phyloP scores from a whole-genome alignment of 306 rosid genomes.

The Leucaena leucocephala region DNA sequence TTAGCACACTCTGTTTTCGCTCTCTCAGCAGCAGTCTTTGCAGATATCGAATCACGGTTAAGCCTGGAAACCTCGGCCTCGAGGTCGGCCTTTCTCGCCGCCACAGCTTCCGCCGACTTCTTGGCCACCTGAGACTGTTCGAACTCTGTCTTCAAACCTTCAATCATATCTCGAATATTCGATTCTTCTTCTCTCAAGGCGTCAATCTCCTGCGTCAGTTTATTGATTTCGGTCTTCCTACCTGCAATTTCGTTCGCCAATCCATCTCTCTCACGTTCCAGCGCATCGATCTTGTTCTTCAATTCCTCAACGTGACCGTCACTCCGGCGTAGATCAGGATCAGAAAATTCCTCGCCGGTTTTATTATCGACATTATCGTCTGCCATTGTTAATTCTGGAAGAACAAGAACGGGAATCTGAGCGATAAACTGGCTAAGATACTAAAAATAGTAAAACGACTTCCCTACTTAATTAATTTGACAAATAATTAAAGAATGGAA shows the following conservation, averaged over 20 bases:
- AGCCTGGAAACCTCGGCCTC: slow-evolving; percentile 62
- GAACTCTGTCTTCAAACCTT: slow-evolving; percentile 43
- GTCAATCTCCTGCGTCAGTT: slow-evolving; percentile 47
- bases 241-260: slow-evolving; percentile 46
- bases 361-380: slow-evolving; percentile 43
- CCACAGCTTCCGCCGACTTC: slow-evolving; percentile 42
- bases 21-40: slow-evolving; percentile 40
- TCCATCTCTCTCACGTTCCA: slow-evolving; percentile 57
- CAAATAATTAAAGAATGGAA: no score
- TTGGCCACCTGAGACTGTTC: slow-evolving; percentile 41
- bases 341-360: slow-evolving; percentile 29
- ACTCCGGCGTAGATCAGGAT: neutral
- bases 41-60: slow-evolving; percentile 45
- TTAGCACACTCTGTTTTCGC: slow-evolving; percentile 40
- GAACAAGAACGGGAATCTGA: neutral
- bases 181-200: slow-evolving; percentile 31
- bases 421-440: neutral
- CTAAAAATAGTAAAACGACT: neutral
- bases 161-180: slow-evolving; percentile 40
- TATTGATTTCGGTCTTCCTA: slow-evolving; percentile 41
- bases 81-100: slow-evolving; percentile 45
- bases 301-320: slow-evolving; percentile 1
- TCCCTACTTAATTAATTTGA: neutral
- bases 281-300: slow-evolving; percentile 38
- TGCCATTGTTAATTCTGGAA: slow-evolving; percentile 43